Percentiles rank a stretch among this genome's conserved stretches.
Conservation (phyloP, 257 asterid genomes). For the Petrea volubilis region DNA sequence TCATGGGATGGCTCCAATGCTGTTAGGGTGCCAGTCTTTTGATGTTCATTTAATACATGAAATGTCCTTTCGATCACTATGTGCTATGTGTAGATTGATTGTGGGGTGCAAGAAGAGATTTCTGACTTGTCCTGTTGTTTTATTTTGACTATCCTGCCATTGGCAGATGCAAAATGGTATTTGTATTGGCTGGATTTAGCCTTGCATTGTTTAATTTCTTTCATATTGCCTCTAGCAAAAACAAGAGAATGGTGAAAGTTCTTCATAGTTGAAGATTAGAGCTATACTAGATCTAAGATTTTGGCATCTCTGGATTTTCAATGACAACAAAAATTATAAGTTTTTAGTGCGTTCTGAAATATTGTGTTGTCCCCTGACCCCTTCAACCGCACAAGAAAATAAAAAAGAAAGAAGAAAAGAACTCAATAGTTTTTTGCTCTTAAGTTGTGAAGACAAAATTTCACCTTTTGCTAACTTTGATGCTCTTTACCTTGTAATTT, state of each 20-base stretch:
- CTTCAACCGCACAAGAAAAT: background rate
- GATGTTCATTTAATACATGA: background rate
- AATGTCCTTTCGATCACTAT: background rate
- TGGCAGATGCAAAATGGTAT: background rate
- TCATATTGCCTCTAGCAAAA: background rate
- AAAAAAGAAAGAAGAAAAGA: background rate
- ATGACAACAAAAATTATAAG: background rate
- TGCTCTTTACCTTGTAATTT: background rate
- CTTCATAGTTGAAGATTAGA: background rate
- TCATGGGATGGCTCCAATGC: background rate
- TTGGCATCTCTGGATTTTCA: background rate
- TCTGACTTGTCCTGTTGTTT: background rate
- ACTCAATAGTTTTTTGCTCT: background rate
- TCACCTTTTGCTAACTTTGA: background rate
- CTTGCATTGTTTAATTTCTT: background rate
- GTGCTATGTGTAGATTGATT: background rate
- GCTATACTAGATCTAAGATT: background rate
- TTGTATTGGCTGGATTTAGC: background rate
- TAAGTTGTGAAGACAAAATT: background rate
- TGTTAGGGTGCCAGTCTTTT: slow-evolving; percentile 7
- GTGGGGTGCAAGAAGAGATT: background rate
- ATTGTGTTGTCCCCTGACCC: background rate
- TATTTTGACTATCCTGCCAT: background rate
- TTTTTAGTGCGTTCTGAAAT: background rate
- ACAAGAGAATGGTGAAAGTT: background rate